Evolutionary conservation across 2,329 filamentous ascomycete genomes (phyloP).

Genomic region (Aspergillus cejpii): DNA sequence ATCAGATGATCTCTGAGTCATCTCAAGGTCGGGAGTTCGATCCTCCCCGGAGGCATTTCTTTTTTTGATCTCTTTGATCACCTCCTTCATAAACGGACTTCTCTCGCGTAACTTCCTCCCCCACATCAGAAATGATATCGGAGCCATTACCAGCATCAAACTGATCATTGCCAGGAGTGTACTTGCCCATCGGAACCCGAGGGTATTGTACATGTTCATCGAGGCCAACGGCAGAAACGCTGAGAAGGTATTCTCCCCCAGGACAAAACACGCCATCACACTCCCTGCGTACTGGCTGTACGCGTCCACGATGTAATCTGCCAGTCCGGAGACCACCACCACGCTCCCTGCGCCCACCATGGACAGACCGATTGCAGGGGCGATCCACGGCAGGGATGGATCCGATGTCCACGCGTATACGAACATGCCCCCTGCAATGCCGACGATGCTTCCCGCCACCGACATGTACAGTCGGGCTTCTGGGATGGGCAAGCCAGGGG

Average conservation of each 20-base stretch:
- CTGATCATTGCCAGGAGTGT: slow-evolving; percentile 37
- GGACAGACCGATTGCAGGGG: slow-evolving; percentile 59
- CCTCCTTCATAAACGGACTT: slow-evolving; percentile 19
- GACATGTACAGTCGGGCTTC: slow-evolving; percentile 75
- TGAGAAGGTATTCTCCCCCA: slow-evolving; percentile 41
- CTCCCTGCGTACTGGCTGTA: slow-evolving; percentile 78
- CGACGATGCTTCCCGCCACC: slow-evolving; percentile 60
- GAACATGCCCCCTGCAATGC: slow-evolving; percentile 70
- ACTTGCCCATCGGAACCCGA: slow-evolving; percentile 39
- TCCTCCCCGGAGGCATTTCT: neutral
- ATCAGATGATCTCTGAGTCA: neutral
- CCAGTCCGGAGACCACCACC: slow-evolving; percentile 59
- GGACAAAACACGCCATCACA: slow-evolving; percentile 61
- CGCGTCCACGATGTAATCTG: slow-evolving; percentile 78
- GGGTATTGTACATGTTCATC: slow-evolving; percentile 29
- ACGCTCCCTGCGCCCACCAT: slow-evolving; percentile 76
- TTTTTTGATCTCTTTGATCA: slow-evolving; percentile 2
- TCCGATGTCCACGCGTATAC: slow-evolving; percentile 63
- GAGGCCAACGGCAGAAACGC: slow-evolving; percentile 41
- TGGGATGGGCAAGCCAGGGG: slow-evolving; percentile 46
- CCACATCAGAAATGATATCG: slow-evolving; percentile 33
- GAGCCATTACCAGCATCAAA: slow-evolving; percentile 28
- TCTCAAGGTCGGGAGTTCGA: neutral
- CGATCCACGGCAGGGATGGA: slow-evolving; percentile 60
- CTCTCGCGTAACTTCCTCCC: slow-evolving; percentile 29